phyloP scores from a whole-genome alignment of 2,329 filamentous ascomycete genomes.

The Aotearoamyces nothofagi region DNA sequence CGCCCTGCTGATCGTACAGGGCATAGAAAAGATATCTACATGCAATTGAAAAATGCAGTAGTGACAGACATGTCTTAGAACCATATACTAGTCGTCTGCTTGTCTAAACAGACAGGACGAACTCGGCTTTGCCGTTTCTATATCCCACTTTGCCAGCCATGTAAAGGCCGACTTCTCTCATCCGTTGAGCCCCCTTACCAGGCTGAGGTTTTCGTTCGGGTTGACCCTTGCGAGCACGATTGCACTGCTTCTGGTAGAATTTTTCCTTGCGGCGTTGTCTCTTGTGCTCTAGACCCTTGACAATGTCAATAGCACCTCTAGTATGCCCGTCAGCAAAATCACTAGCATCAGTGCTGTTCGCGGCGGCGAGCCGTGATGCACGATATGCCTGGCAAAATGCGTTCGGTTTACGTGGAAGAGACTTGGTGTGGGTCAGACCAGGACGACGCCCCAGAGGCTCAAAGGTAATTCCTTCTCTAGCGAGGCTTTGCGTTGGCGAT shows the following conservation, averaged over 20 bases:
- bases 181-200: constrained; percentile 81
- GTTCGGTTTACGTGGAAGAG: constrained; percentile 65
- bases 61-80: background rate
- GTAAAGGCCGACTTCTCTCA: constrained; percentile 81
- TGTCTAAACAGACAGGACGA: constrained; percentile 56
- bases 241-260: constrained; percentile 77
- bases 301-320: constrained; percentile 91
- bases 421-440: constrained; percentile 64
- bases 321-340: constrained; percentile 43
- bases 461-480: constrained; percentile 25
- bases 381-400: constrained; percentile 38
- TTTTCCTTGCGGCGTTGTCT: constrained; percentile 87
- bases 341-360: constrained; percentile 22
- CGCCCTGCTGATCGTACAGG: background rate
- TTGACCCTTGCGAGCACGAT: constrained; percentile 56
- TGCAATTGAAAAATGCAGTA: background rate
- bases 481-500: constrained; percentile 24
- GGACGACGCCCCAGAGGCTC: constrained; percentile 41
- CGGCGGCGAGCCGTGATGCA: constrained; percentile 27
- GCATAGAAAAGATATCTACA: background rate
- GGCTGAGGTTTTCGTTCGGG: constrained; percentile 52
- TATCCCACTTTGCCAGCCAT: constrained; percentile 68
- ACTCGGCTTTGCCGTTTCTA: constrained; percentile 36
- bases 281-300: constrained; percentile 91
- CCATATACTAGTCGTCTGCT: background rate